A percentile compares a stretch with the other conserved stretches of the same genome.
Evolutionary conservation across 116 monocot genomes (phyloP).

Genomic region (Phalaenopsis hybrid): DNA sequence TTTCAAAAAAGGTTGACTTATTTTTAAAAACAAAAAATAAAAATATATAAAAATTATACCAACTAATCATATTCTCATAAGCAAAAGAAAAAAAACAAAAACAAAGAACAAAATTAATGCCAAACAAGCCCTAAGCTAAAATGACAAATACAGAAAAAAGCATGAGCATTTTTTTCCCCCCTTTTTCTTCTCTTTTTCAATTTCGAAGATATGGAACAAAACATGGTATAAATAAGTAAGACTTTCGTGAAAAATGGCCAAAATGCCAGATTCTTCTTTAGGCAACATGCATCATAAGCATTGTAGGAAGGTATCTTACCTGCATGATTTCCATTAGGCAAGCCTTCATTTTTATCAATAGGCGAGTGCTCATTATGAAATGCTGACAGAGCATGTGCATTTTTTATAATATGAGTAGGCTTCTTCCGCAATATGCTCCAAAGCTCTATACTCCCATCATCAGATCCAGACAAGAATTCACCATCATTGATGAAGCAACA

Average conservation of each 20-base stretch:
- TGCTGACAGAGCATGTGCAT: slow-evolving; percentile 57
- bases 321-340: slow-evolving; percentile 26
- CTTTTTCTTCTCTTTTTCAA: background rate
- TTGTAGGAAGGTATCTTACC: background rate
- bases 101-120: too few species aligned
- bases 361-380: slow-evolving; percentile 4
- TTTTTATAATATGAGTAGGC: slow-evolving; percentile 68
- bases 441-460: slow-evolving; percentile 87
- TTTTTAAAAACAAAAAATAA: too few species aligned
- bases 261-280: background rate
- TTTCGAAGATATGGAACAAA: background rate
- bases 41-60: too few species aligned
- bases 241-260: background rate
- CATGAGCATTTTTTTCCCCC: background rate
- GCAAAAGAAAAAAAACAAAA: too few species aligned
- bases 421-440: slow-evolving; percentile 78
- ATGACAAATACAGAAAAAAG: background rate
- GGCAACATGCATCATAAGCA: background rate
- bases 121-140: background rate
- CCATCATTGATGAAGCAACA: slow-evolving; percentile 87
- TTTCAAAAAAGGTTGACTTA: too few species aligned
- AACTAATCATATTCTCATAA: too few species aligned
- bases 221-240: background rate
- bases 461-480: slow-evolving; percentile 89
- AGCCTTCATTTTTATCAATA: slow-evolving; percentile 16